These are phyloP conservation scores for Amoebophrya sp. DNA, from an alignment of 169 alveolate genomes.

Conservation along the genomic window DNA sequence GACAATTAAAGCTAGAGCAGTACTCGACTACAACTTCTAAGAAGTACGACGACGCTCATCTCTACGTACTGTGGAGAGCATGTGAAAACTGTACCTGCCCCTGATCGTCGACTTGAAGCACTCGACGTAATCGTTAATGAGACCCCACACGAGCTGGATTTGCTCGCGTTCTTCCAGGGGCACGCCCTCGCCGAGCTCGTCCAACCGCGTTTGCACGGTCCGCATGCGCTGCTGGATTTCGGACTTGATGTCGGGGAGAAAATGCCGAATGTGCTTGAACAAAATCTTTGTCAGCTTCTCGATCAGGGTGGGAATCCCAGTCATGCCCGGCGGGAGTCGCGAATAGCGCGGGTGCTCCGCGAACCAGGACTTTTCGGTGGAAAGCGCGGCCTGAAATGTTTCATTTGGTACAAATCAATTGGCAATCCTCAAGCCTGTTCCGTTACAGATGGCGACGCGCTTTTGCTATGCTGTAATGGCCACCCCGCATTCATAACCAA, in stretches of 20 bases:
- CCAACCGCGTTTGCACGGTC: constrained; percentile 35
- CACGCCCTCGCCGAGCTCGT: constrained; percentile 51
- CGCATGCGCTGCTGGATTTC: constrained; percentile 13
- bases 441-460: background rate
- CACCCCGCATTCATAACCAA: background rate
- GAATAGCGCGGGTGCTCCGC: constrained; percentile 76
- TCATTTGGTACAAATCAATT: constrained; percentile 67
- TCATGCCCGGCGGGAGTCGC: constrained; percentile 35
- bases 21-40: too few species aligned
- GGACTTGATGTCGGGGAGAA: constrained; percentile 59
- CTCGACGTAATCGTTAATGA: background rate
- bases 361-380: constrained; percentile 82
- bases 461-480: background rate
- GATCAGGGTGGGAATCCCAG: constrained; percentile 92
- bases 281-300: constrained; percentile 89
- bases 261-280: constrained; percentile 88
- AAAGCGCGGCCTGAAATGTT: constrained; percentile 63
- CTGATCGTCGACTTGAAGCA: background rate
- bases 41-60: constrained; percentile 52
- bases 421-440: constrained; percentile 75
- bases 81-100: background rate
- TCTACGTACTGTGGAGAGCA: constrained; percentile 70
- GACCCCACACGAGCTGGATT: background rate
- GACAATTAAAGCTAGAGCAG: too few species aligned
- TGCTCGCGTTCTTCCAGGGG: constrained; percentile 44